Percentiles rank a stretch among this genome's conserved stretches.
Evolutionary conservation across 805 yeast species (phyloP).

Genomic region (Kodamaea leandrae): DNA sequence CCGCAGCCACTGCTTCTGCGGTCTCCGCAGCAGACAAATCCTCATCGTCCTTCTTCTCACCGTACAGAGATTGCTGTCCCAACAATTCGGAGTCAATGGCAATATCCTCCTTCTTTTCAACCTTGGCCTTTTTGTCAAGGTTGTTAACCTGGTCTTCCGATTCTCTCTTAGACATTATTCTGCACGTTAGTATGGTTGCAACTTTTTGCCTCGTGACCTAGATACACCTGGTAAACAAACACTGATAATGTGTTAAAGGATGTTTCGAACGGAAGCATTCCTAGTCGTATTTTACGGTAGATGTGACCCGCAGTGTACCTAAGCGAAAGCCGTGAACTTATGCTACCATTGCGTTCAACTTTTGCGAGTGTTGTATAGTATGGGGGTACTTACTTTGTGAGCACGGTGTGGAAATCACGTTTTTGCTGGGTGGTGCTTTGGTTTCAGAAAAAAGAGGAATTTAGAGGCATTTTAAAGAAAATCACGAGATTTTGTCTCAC

Average conservation of each 20-base stretch:
- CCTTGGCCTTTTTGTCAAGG: conserved; percentile 13
- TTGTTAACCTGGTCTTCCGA: conserved; percentile 8
- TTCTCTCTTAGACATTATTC: conserved; percentile 17
- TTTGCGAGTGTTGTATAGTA: too few species aligned
- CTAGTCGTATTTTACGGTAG: too few species aligned
- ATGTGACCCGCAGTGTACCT: too few species aligned
- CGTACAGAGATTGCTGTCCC: conserved; percentile 38
- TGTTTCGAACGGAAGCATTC: too few species aligned
- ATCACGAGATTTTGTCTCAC: conserved; percentile 14
- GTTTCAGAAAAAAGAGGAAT: conserved; percentile 10
- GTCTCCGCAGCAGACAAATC: conserved; percentile 29
- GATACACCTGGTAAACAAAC: neutral
- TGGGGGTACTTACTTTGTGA: conserved; percentile 3
- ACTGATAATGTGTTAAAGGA: too few species aligned
- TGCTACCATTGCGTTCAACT: too few species aligned
- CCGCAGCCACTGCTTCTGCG: conserved; percentile 28
- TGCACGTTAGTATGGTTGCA: conserved; percentile 7
- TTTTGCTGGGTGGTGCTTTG: conserved; percentile 4
- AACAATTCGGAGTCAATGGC: conserved; percentile 45
- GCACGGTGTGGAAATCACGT: conserved; percentile 13
- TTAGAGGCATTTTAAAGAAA: conserved; percentile 9
- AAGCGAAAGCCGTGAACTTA: too few species aligned
- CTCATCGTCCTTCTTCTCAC: conserved; percentile 15
- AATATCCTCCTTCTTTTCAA: conserved; percentile 18
- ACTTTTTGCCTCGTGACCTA: conserved; percentile 6